Evolutionary conservation across 1,284 basidiomycete species (phyloP).

Genomic region (Boletus sp.): DNA sequence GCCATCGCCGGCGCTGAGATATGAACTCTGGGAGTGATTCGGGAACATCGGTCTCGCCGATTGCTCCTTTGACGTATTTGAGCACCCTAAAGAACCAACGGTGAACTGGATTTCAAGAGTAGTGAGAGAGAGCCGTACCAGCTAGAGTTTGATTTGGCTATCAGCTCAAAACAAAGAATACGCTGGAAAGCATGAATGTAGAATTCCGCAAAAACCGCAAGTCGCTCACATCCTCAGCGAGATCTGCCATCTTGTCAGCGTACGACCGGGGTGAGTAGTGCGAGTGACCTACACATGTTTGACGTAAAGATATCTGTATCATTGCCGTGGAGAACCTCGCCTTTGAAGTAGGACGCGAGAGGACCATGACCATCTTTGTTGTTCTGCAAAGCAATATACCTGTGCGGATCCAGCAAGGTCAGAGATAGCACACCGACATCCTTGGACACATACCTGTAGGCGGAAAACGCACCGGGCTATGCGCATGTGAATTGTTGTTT

Average conservation of each 20-base stretch:
- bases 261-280: neutral
- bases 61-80: conserved; percentile 94
- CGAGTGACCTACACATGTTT: conserved; percentile 71
- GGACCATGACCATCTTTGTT: conserved; percentile 85
- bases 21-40: conserved; percentile 95
- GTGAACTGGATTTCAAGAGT: neutral
- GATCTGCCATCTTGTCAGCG: conserved; percentile 45
- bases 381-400: conserved; percentile 90
- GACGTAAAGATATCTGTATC: conserved; percentile 96
- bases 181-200: conserved; percentile 43
- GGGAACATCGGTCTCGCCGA: conserved; percentile 97
- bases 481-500: conserved; percentile 12
- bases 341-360: conserved; percentile 95
- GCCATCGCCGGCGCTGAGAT: conserved; percentile 86
- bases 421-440: neutral
- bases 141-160: conserved; percentile 85
- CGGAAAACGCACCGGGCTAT: conserved; percentile 93
- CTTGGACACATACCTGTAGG: conserved; percentile 55
- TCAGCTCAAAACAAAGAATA: conserved; percentile 95
- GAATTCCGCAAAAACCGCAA: neutral
- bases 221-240: conserved; percentile 76
- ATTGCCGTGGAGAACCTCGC: conserved; percentile 86
- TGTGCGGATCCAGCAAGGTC: conserved; percentile 16
- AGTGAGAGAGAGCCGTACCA: conserved; percentile 51
- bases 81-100: conserved; percentile 62